Percentiles rank a stretch among this genome's conserved stretches.
Evolutionary conservation across 306 rosid genomes (phyloP).

Genomic region (Rosa rugosa): DNA sequence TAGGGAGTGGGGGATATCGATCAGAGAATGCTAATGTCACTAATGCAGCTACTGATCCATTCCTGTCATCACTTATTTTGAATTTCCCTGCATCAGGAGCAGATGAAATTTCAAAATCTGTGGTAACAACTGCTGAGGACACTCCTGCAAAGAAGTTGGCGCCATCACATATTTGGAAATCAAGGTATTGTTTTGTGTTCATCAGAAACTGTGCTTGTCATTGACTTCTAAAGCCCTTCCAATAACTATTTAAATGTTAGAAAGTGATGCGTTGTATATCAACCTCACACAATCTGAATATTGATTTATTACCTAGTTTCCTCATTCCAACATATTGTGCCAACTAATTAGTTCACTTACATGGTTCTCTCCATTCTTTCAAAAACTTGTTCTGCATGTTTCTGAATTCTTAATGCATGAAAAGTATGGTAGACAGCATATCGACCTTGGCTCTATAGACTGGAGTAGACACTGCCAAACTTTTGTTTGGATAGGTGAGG

Average conservation of each 20-base stretch:
- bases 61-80: constrained; percentile 82
- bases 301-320: neutral
- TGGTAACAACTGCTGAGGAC: constrained; percentile 60
- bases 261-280: constrained; percentile 4
- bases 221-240: neutral
- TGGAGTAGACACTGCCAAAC: neutral
- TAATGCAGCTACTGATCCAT: constrained; percentile 73
- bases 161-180: constrained; percentile 77
- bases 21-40: constrained; percentile 53
- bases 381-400: neutral
- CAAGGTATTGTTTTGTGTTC: constrained; percentile 56
- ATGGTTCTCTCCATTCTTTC: neutral
- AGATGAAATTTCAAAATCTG: constrained; percentile 89
- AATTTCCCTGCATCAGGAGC: constrained; percentile 83
- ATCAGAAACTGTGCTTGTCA: neutral
- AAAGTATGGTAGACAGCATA: neutral
- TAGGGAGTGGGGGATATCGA: constrained; percentile 71
- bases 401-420: neutral
- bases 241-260: neutral
- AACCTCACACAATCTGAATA: neutral
- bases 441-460: neutral
- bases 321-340: neutral
- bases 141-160: constrained; percentile 43
- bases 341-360: neutral
- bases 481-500: neutral